phyloP scores from a whole-genome alignment of 352 stramenopile genomes.

The Peronospora farinosa region DNA sequence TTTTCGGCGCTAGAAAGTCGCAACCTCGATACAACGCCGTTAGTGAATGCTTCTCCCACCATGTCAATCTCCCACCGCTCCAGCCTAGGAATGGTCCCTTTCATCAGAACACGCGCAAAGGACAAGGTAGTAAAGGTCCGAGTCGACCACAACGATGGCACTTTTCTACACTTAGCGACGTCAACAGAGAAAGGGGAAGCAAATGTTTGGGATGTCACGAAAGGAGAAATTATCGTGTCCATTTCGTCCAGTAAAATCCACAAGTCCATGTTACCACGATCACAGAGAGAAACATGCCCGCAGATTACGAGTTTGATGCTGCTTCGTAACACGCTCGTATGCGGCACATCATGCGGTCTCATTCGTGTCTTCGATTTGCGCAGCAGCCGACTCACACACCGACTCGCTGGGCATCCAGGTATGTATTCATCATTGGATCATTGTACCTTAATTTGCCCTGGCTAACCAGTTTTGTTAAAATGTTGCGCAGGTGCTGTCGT shows the following conservation, averaged over 20 bases:
- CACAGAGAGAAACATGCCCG: constrained; percentile 49
- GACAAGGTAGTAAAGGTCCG: constrained; percentile 76
- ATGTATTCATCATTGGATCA: constrained; percentile 8
- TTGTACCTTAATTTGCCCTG: neutral
- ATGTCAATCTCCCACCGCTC: constrained; percentile 72
- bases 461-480: constrained; percentile 1
- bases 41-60: constrained; percentile 52
- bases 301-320: constrained; percentile 87
- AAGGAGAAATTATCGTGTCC: constrained; percentile 76
- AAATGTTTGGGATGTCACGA: constrained; percentile 84
- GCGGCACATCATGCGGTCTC: constrained; percentile 79
- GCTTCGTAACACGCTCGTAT: constrained; percentile 82
- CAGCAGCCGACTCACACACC: constrained; percentile 71
- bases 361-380: constrained; percentile 84
- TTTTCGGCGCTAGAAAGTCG: constrained; percentile 57
- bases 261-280: constrained; percentile 67
- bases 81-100: constrained; percentile 75
- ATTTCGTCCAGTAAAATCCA: constrained; percentile 79
- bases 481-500: constrained; percentile 54
- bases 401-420: constrained; percentile 80
- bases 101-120: constrained; percentile 70
- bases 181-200: constrained; percentile 84
- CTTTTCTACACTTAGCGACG: constrained; percentile 72
- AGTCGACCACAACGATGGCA: constrained; percentile 76
- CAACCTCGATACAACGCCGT: constrained; percentile 37